These are phyloP conservation scores for Backusella westeae DNA, from an alignment of 192 early-diverging fungal genomes.

Conservation along the genomic window DNA sequence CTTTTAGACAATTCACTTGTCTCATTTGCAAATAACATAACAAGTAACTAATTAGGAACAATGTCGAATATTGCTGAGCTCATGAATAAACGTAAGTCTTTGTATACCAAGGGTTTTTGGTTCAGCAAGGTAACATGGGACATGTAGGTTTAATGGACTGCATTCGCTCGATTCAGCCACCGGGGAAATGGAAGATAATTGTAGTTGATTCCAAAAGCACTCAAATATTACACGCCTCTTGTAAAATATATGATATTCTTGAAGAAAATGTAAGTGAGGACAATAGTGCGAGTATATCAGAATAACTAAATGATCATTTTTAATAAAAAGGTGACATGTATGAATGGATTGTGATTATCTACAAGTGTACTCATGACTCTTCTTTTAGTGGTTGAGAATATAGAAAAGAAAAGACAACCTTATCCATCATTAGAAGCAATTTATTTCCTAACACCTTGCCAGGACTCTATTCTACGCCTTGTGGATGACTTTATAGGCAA, in stretches of 20 bases:
- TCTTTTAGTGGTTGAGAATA: constrained; percentile 55
- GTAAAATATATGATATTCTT: constrained; percentile 75
- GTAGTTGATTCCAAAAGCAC: constrained; percentile 74
- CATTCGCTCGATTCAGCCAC: constrained; percentile 73
- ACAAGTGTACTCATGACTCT: no score
- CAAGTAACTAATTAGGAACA: background rate
- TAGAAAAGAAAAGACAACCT: constrained; percentile 57
- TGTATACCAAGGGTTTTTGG: no score
- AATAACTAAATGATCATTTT: background rate
- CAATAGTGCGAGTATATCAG: background rate
- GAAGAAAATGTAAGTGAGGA: constrained; percentile 58
- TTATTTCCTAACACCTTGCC: constrained; percentile 57
- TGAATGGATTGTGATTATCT: background rate
- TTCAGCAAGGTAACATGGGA: no score
- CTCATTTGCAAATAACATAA: background rate
- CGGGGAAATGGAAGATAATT: constrained; percentile 78
- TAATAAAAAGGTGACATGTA: constrained; percentile 23
- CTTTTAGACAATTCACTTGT: background rate
- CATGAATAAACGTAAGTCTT: constrained; percentile 2
- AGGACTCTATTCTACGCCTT: constrained; percentile 52
- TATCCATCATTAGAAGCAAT: constrained; percentile 61
- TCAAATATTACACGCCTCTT: constrained; percentile 68
- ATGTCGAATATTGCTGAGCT: background rate
- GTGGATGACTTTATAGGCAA: constrained; percentile 54
- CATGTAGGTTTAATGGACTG: constrained; percentile 62